Base-by-base conservation (phyloP, 2,329 filamentous ascomycete genomes). In the Fusarium sp. region DNA sequence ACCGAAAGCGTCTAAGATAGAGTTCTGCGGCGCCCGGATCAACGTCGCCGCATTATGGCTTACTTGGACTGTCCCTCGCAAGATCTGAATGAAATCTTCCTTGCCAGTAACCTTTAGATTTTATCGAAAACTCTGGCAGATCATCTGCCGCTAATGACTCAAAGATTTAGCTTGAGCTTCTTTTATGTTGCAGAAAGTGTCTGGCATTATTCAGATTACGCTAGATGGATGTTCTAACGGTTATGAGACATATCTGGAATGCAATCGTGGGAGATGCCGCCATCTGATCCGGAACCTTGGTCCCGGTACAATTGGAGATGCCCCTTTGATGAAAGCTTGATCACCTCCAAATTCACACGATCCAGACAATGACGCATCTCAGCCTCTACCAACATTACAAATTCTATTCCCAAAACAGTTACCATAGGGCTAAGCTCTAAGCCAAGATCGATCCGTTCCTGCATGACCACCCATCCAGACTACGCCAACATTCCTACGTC, bases 81-180 rank as follows among this genome's bases (percentile, higher is more conserved):
- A 6, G 8, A 26, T 41, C 18, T 21, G 6, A 10, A 16, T 7
- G 16, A 14, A 16, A 4, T 19, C 18, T 3, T 26, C 6, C 6
- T 39, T 19, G 18, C 49, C 12, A 18, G 31, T 13, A n/a, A 19
- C 26, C 8, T 4, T 34, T 4, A 11, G 21, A 30, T n/a, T 50
- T 4, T 16, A 13, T 18, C 7, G 6, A 7, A 23, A 31, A 16
- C 4, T 11, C 11, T 31, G 19, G 6, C 7, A 23, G 14, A 16
- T 2, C 23, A 11, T 13, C 10, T 4, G 46, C 14, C 6, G 46
- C 14, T 23, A 10, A 23, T 14, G 19, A 23, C 10, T n/a, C 19
- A 3, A 4, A 13, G 2, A 2, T 12, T 8, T 7, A 3, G 10
- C 3, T 14, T n/a, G 13, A 37, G 19, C 16, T n/a, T 25, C 2